Base-by-base conservation (phyloP, 139 green algal genomes). In the Chlamydomonas eustigma region DNA sequence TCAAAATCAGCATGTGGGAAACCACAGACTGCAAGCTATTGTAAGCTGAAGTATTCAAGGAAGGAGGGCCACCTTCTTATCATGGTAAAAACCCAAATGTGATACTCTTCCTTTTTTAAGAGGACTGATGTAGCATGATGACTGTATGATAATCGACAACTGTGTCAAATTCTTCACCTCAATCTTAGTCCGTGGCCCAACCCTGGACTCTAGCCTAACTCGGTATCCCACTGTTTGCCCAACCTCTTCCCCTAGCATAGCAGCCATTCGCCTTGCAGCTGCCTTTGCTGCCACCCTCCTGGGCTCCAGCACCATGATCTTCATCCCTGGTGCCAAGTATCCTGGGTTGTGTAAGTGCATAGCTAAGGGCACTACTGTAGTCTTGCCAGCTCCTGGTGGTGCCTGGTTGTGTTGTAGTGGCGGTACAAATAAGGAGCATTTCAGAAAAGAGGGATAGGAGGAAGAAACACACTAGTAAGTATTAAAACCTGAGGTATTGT, bases 321-420 rank as follows among this genome's bases (percentile, higher is more conserved):
- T 69, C 51, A 22, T 24, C 35, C 32, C 24, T 12, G 4, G 4
- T n/a, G 38, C 2, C 28, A 89, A 72, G 75, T 86, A 92, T 0
- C 50, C 37, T 2, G 86, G 81, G 8, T 67, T 24, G 51, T 85
- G 78, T 4, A 70, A 12, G 70, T 89, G 75, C 69, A 90, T 24
- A 1, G 85, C 85, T 50, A 93, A 76, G 3, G 89, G 89, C 2
- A 93, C 78, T n/a, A 78, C 76, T 0, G 89, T 93, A 3, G 89
- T 93, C 75, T 93, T 93, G 28, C 89, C 89, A 31, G 89, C 89
- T 0, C 89, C 89, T 2, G 89, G 89, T 0, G 89, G 87, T 0
- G 89, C 89, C 81, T 91, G 76, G 22, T n/a, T n/a, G n/a, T n/a
- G n/a, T n/a, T n/a, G n/a, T n/a, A n/a, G 63, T 18, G 24, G 63